phyloP scores from a whole-genome alignment of 2,329 filamentous ascomycete genomes.

The Fusarium austroafricanum region DNA sequence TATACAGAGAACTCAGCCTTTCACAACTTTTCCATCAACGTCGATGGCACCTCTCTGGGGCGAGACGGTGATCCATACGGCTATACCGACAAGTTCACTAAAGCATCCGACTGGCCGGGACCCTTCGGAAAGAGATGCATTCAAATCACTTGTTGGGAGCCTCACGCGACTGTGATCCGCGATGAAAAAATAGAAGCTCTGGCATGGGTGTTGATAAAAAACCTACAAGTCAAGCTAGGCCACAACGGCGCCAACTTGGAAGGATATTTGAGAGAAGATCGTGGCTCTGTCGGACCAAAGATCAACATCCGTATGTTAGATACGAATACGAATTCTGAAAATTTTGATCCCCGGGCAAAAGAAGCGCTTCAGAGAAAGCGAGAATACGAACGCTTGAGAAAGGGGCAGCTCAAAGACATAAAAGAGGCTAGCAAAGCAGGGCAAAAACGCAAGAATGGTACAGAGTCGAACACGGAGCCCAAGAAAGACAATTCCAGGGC shows the following conservation, averaged over 20 bases:
- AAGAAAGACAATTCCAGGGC: slow-evolving; percentile 45
- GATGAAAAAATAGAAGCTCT: slow-evolving; percentile 64
- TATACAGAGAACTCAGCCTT: slow-evolving; percentile 79
- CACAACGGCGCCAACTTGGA: slow-evolving; percentile 70
- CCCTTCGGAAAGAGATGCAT: slow-evolving; percentile 80
- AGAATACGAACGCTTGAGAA: slow-evolving; percentile 69
- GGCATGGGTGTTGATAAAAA: slow-evolving; percentile 74
- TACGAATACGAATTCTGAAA: slow-evolving; percentile 52
- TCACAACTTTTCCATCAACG: slow-evolving; percentile 58
- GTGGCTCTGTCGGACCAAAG: slow-evolving; percentile 54
- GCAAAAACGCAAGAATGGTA: slow-evolving; percentile 53
- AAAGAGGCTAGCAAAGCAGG: slow-evolving; percentile 52
- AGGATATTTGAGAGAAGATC: slow-evolving; percentile 76
- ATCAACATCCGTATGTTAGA: slow-evolving; percentile 69
- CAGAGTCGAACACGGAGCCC: slow-evolving; percentile 43
- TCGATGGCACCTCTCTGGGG: slow-evolving; percentile 47
- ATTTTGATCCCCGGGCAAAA: slow-evolving; percentile 61
- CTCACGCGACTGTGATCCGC: slow-evolving; percentile 71
- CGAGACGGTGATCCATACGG: slow-evolving; percentile 66
- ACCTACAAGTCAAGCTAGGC: slow-evolving; percentile 76
- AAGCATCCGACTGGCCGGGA: slow-evolving; percentile 69
- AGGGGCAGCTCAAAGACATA: slow-evolving; percentile 54
- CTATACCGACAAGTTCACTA: slow-evolving; percentile 57
- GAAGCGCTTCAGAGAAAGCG: slow-evolving; percentile 71
- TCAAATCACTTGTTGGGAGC: slow-evolving; percentile 76